Evolutionary conservation across 805 yeast genomes (phyloP).

Genomic region (Pichia cabralensis): DNA sequence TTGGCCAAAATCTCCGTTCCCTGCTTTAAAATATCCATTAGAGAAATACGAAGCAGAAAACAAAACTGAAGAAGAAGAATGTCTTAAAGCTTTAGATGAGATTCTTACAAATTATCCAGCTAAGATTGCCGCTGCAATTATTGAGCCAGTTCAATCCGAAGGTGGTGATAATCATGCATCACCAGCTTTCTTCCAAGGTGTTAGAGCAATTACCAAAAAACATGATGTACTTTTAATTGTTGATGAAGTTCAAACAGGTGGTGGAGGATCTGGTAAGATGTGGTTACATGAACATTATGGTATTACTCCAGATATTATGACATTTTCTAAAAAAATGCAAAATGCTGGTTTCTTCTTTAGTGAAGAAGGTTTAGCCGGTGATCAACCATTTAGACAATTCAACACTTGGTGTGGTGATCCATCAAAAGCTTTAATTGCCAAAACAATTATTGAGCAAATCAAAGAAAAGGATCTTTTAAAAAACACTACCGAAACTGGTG

Average conservation of each 20-base stretch:
- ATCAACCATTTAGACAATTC: conserved; percentile 57
- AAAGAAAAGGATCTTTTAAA: conserved; percentile 37
- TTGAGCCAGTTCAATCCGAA: conserved; percentile 62
- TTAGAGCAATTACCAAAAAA: conserved; percentile 50
- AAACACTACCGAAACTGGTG: conserved; percentile 43
- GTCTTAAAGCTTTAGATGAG: conserved; percentile 35
- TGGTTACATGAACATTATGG: conserved; percentile 70
- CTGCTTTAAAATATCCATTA: conserved; percentile 75
- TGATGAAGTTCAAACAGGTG: conserved; percentile 70
- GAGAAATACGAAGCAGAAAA: conserved; percentile 49
- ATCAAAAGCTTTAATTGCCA: conserved; percentile 54
- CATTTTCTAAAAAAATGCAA: conserved; percentile 65
- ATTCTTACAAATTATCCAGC: conserved; percentile 30
- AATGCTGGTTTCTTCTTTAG: conserved; percentile 63
- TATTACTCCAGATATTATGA: conserved; percentile 55
- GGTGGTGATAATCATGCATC: conserved; percentile 73
- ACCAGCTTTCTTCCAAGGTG: conserved; percentile 47
- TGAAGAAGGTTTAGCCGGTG: conserved; percentile 49
- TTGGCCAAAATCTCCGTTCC: conserved; percentile 61
- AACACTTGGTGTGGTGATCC: conserved; percentile 79
- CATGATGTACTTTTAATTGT: conserved; percentile 51
- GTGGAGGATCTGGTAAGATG: conserved; percentile 61
- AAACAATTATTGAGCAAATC: conserved; percentile 48
- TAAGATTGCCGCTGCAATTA: conserved; percentile 41
- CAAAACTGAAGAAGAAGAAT: conserved; percentile 36